Base-by-base conservation (phyloP, 441 rosid species). In the Euphorbia celastroides region DNA sequence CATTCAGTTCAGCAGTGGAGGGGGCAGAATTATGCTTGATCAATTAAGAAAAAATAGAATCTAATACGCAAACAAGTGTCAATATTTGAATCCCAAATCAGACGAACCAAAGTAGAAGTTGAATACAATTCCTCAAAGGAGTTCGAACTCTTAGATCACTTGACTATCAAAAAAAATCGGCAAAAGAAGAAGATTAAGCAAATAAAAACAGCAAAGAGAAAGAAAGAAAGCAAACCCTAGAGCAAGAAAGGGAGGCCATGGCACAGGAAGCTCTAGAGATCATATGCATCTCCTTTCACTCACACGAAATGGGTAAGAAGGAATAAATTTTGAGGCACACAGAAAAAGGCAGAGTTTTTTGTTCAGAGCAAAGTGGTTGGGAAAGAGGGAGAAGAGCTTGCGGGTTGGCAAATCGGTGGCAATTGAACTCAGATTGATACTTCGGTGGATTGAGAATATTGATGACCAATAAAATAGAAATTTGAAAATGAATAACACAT, bases 241-340 rank as follows among this genome's bases (percentile, higher is more conserved):
- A 77, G 77, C 90, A 77, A 72, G 88, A 81, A 69, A 89, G 68
- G 80, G 89, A 82, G 69, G 98, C 81, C 92, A 86, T 81, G 59
- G 89, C 83, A 65, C 81, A 87, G 62, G 98, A 93, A 64, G 93
- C 88, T 71, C 81, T 88, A 60, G 83, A 79, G 81, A 93, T 85
- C 76, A 84, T 79, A 56, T 86, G 88, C 92, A 86, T 83, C 77
- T 38, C 69, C 70, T 42, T 52, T 30, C 20, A 61, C 62, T 30
- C 27, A 56, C 65, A 57, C 66, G 57, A 26, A 31, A 59, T 27
- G 44, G 65, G 52, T 61, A 61, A 26, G 11, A 62, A 44, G 34
- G 17, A 34, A 34, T 13, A 34, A 60, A 13, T 34, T 60, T 60
- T 17, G 1, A n/a, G 10, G 38, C 25, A 31, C 23, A n/a, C 20